Base-by-base conservation (phyloP, 2,329 filamentous ascomycete species). In the Penicillium crustosum region DNA sequence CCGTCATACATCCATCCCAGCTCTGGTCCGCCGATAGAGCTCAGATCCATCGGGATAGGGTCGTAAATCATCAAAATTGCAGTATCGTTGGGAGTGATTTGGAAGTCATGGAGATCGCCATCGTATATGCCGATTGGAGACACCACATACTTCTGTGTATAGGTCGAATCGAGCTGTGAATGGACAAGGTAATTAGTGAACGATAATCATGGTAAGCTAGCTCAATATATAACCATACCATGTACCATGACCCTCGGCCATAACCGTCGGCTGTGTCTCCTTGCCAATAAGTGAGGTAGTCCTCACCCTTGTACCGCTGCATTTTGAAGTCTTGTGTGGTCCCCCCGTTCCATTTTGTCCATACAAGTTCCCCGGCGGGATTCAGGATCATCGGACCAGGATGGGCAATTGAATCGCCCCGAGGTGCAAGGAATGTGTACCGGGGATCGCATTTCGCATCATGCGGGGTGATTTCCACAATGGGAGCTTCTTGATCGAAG, bases 261-360 rank as follows among this genome's bases (percentile, higher is more conserved):
- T 80, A 75, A 4, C 78, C 79, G 8, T 78, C 76, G 51, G 79
- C 76, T 31, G 76, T 73, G 41, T 78, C 77, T 31, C 79, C 79
- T 31, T 77, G 73, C 79, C 79, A 81, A 60, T 80, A 81, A 0
- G 78, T 80, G 53, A 81, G 60, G 63, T 78, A 80, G 23, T 73
- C 63, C 58, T 80, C 61, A 10, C 75, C 78, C 54, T 72, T 73
- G 58, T 78, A 81, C 19, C 67, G 63, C 66, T 82, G 79, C 1
- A 79, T 74, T 62, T 77, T 75, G 15, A 81, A 70, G 58, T 81
- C 79, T 63, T 81, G 80, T 2, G 77, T 74, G 53, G 78, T 72
- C 5, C 68, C 70, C 36, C 66, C 71, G 29, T 71, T 69, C 53
- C 69, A 52, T 58, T 74, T 59, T 52, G 68, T 66, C 66, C 73